Evolutionary conservation across 139 green algal species (phyloP).

Genomic region (Auxenochlorella protothecoides): DNA sequence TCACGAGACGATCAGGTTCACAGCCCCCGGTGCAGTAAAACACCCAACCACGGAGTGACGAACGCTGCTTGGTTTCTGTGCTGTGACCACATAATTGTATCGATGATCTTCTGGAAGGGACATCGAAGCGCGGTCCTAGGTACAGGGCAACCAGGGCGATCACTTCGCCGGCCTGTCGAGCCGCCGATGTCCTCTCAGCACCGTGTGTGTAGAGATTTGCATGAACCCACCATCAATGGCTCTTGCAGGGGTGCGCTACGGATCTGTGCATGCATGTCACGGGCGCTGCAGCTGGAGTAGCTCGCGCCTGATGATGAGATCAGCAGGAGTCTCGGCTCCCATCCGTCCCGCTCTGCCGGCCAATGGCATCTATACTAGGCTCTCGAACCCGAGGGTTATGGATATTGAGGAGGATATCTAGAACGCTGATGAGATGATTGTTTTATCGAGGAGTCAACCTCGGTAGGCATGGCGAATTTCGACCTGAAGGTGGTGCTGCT

Average conservation of each 20-base stretch:
- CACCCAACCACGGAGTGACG: slow-evolving; percentile 67
- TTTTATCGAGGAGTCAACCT: neutral
- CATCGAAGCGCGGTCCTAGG: neutral
- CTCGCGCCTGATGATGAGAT: neutral
- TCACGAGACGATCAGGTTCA: slow-evolving; percentile 89
- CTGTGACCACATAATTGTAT: slow-evolving; percentile 71
- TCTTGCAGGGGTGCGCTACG: neutral
- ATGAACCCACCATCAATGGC: neutral
- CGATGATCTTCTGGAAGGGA: neutral
- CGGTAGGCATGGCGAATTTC: neutral
- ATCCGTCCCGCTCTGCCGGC: neutral
- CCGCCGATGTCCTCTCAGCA: neutral
- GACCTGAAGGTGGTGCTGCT: slow-evolving; percentile 2
- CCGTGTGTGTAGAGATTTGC: neutral
- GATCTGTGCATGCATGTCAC: neutral
- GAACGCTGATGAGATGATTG: too few relatives aligned
- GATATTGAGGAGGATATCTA: too few relatives aligned
- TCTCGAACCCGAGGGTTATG: too few relatives aligned
- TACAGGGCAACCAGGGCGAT: neutral
- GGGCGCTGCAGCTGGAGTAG: neutral
- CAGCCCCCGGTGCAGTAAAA: slow-evolving; percentile 69
- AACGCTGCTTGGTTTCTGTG: slow-evolving; percentile 85
- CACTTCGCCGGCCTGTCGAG: neutral
- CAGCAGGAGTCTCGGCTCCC: neutral
- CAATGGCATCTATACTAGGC: too few relatives aligned